Conservation (phyloP, 2,329 filamentous ascomycete genomes). For the Arthrinium phaeospermum region DNA sequence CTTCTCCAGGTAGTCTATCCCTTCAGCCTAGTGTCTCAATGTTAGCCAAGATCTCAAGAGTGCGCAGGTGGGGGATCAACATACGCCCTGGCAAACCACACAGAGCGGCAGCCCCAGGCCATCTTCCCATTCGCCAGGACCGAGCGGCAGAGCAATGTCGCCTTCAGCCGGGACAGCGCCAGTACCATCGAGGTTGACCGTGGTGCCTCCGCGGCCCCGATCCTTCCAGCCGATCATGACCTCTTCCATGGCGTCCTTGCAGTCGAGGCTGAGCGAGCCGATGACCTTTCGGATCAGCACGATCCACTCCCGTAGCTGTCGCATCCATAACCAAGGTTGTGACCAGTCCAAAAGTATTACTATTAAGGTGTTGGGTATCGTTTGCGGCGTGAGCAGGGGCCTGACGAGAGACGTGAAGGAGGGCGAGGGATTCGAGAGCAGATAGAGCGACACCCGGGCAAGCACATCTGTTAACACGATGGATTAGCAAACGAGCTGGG, state of each 20-base stretch:
- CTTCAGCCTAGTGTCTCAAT: conserved; percentile 67
- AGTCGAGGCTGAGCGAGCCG: conserved; percentile 73
- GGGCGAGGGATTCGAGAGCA: conserved; percentile 83
- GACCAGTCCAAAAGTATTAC: conserved; percentile 96
- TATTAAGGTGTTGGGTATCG: conserved; percentile 84
- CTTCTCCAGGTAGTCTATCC: conserved; percentile 88
- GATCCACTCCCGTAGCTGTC: conserved; percentile 89
- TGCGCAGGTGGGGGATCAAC: conserved; percentile 34
- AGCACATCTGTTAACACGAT: conserved; percentile 71
- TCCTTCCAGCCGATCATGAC: conserved; percentile 82
- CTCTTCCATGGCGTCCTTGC: conserved; percentile 85
- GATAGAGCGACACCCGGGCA: conserved; percentile 86
- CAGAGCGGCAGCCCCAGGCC: conserved; percentile 85
- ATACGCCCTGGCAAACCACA: conserved; percentile 93
- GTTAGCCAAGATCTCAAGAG: conserved; percentile 27
- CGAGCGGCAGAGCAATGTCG: conserved; percentile 76
- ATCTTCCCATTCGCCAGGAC: conserved; percentile 93
- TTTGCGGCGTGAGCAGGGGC: conserved; percentile 82
- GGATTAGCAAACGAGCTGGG: conserved; percentile 30
- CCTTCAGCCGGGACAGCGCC: conserved; percentile 65
- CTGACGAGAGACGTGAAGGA: conserved; percentile 83
- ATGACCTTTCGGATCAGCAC: conserved; percentile 80
- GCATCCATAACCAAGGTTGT: conserved; percentile 90
- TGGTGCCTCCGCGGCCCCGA: conserved; percentile 69
- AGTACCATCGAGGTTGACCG: conserved; percentile 67